Evolutionary conservation across 768 basidiomycete species (phyloP).

Genomic region (Naganishia vaughanmartiniae): DNA sequence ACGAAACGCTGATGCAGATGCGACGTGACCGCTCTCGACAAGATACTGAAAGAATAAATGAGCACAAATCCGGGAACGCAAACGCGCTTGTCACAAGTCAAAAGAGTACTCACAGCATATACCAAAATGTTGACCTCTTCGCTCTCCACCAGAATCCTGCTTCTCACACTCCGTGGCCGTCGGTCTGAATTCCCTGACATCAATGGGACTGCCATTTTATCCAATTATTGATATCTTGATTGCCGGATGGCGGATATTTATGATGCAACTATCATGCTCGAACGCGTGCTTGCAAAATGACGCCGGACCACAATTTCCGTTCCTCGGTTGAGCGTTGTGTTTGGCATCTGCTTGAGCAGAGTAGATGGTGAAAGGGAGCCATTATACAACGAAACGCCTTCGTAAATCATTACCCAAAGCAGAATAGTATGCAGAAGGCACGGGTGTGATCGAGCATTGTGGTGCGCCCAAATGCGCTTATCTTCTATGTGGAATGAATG

Average conservation of each 20-base stretch:
- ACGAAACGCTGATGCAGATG: slow-evolving; percentile 44
- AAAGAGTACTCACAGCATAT: slow-evolving; percentile 2
- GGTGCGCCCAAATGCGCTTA: slow-evolving; percentile 3
- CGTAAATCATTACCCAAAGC: slow-evolving; percentile 23
- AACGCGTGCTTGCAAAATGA: neutral
- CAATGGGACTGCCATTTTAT: slow-evolving; percentile 9
- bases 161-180: slow-evolving; percentile 10
- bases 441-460: neutral
- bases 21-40: slow-evolving; percentile 30
- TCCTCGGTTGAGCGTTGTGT: neutral
- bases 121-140: slow-evolving; percentile 16
- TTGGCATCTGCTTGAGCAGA: neutral
- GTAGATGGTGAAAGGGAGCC: neutral
- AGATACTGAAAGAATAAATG: neutral
- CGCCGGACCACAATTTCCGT: neutral
- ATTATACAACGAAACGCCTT: neutral
- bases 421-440: neutral
- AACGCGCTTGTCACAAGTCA: neutral
- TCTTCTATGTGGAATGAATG: too few relatives aligned
- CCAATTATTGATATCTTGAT: neutral
- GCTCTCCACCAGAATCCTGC: slow-evolving; percentile 15
- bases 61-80: neutral
- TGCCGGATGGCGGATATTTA: slow-evolving; percentile 1
- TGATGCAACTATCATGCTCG: neutral
- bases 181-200: neutral